These are phyloP conservation scores for Rosellinia necatrix DNA, from an alignment of 2,329 filamentous ascomycete genomes.

Conservation along the genomic window DNA sequence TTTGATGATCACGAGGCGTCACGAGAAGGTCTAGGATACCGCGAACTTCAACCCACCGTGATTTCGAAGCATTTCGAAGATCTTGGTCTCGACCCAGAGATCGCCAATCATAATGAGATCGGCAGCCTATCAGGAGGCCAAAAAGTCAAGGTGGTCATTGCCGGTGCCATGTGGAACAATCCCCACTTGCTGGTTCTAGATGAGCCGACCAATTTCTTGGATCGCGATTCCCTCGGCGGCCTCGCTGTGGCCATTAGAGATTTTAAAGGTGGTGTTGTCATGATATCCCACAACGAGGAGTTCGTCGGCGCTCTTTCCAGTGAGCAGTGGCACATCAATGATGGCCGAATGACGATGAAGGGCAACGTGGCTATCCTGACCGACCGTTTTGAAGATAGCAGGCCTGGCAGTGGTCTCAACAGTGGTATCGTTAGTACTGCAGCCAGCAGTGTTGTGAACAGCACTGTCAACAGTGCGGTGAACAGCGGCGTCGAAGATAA, in stretches of 20 bases:
- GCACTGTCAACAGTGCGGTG: slow-evolving; percentile 65
- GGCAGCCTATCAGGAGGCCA: slow-evolving; percentile 94
- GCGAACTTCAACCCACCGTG: slow-evolving; percentile 86
- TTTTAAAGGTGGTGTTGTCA: slow-evolving; percentile 97
- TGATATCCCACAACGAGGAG: slow-evolving; percentile 99
- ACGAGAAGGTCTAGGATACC: slow-evolving; percentile 97
- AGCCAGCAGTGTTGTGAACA: slow-evolving; percentile 51
- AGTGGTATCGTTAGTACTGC: slow-evolving; percentile 63
- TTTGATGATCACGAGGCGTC: slow-evolving; percentile 99
- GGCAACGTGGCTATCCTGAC: slow-evolving; percentile 73
- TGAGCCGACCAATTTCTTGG: slow-evolving; percentile 99
- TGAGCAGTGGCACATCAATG: slow-evolving; percentile 94
- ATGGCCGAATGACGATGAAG: slow-evolving; percentile 84
- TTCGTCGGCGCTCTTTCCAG: slow-evolving; percentile 95
- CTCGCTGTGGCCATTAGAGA: slow-evolving; percentile 97
- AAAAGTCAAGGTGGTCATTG: slow-evolving; percentile 98
- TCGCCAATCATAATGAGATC: slow-evolving; percentile 98
- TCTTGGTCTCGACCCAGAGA: slow-evolving; percentile 92
- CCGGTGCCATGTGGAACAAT: slow-evolving; percentile 98
- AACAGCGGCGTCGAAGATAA: slow-evolving; percentile 86
- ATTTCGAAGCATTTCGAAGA: slow-evolving; percentile 99
- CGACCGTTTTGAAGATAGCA: slow-evolving; percentile 84
- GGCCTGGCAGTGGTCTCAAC: slow-evolving; percentile 48
- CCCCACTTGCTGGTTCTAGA: slow-evolving; percentile 96
- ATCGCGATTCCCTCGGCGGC: slow-evolving; percentile 94